These are phyloP conservation scores for Auricularia cornea DNA, from an alignment of 768 basidiomycete genomes.

Conservation along the genomic window DNA sequence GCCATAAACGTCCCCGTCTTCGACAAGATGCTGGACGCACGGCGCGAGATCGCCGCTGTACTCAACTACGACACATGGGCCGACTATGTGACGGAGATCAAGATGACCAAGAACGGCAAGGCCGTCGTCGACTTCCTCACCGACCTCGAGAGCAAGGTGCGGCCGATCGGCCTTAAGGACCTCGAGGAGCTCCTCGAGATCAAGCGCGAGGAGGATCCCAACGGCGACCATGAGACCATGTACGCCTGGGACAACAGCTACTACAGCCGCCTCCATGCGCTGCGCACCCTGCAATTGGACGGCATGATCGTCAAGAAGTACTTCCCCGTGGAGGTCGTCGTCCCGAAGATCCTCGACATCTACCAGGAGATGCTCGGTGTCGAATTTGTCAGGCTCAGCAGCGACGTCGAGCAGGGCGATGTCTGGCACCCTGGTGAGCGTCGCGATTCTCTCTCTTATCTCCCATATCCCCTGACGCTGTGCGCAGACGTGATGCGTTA, in stretches of 20 bases:
- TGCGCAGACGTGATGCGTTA: constrained; percentile 62
- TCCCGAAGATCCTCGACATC: constrained; percentile 72
- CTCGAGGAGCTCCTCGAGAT: constrained; percentile 57
- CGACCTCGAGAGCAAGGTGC: constrained; percentile 65
- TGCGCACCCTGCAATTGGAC: constrained; percentile 60
- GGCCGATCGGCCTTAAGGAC: constrained; percentile 64
- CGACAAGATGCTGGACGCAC: constrained; percentile 56
- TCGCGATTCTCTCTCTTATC: too few species aligned
- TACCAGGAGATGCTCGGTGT: constrained; percentile 80
- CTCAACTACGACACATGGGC: constrained; percentile 76
- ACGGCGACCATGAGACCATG: constrained; percentile 54
- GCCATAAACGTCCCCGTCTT: constrained; percentile 63
- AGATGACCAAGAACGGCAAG: constrained; percentile 72
- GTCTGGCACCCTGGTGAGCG: constrained; percentile 75
- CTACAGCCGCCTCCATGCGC: constrained; percentile 48
- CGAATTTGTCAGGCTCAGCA: constrained; percentile 34
- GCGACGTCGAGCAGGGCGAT: constrained; percentile 39
- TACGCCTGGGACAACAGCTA: constrained; percentile 83
- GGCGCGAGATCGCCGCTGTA: constrained; percentile 57
- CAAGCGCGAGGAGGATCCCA: constrained; percentile 61
- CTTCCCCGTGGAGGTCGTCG: constrained; percentile 78
- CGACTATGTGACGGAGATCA: constrained; percentile 74
- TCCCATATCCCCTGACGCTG: constrained; percentile 20
- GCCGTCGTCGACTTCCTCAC: constrained; percentile 62
- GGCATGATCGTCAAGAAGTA: constrained; percentile 79